A percentile compares a stretch with the other conserved stretches of the same genome.
Conservation (phyloP, 768 basidiomycete genomes). For the Floccularia luteovirens region DNA sequence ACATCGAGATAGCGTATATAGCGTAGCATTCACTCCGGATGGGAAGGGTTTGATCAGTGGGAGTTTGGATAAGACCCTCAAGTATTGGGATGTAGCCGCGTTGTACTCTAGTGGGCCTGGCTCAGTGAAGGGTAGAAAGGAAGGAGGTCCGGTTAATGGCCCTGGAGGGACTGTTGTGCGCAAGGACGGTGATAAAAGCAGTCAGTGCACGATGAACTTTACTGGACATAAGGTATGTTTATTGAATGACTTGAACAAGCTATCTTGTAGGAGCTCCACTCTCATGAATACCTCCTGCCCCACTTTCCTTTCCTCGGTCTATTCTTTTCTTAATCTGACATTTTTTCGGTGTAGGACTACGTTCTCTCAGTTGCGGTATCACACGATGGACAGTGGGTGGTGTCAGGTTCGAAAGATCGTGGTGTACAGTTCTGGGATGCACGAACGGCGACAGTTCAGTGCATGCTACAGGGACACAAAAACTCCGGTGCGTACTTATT, state of each 20-base stretch:
- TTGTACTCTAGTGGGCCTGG: slow-evolving; percentile 54
- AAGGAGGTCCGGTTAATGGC: slow-evolving; percentile 15
- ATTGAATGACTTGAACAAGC: too few species aligned
- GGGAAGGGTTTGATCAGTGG: slow-evolving; percentile 85
- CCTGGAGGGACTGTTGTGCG: slow-evolving; percentile 8
- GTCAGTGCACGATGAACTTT: slow-evolving; percentile 73
- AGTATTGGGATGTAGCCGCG: slow-evolving; percentile 77
- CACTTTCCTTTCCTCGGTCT: not conserved
- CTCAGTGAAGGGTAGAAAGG: slow-evolving; percentile 36
- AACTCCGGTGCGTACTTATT: slow-evolving; percentile 35
- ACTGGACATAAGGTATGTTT: slow-evolving; percentile 83
- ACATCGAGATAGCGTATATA: slow-evolving; percentile 77
- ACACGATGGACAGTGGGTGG: slow-evolving; percentile 90
- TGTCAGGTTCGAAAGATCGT: slow-evolving; percentile 91
- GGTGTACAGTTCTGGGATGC: slow-evolving; percentile 95
- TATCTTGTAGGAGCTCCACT: too few species aligned
- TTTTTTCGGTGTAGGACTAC: slow-evolving; percentile 36
- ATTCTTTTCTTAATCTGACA: not conserved
- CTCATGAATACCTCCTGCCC: too few species aligned
- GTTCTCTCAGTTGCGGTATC: slow-evolving; percentile 65
- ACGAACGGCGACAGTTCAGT: slow-evolving; percentile 68
- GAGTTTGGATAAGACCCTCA: slow-evolving; percentile 77
- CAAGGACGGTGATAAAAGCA: slow-evolving; percentile 47
- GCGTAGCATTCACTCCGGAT: slow-evolving; percentile 88
- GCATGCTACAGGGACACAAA: slow-evolving; percentile 80